phyloP scores from a whole-genome alignment of 805 yeast genomes.

The Clavispora carvajalis region DNA sequence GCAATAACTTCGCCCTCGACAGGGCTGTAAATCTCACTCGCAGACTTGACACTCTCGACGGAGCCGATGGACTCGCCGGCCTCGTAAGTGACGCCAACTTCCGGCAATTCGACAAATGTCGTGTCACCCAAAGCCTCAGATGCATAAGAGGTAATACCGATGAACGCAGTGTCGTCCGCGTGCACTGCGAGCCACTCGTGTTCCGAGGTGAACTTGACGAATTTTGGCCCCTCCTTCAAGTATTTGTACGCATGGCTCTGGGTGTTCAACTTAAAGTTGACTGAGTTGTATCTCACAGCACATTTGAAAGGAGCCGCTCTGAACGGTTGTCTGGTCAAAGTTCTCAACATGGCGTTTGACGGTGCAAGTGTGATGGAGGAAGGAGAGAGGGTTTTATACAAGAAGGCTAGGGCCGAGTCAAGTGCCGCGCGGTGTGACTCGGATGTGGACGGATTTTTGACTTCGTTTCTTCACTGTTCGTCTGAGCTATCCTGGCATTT shows the following conservation, averaged over 20 bases:
- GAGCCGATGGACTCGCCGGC: slow-evolving; percentile 85
- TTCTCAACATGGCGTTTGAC: slow-evolving; percentile 10
- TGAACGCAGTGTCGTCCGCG: slow-evolving; percentile 72
- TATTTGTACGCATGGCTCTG: slow-evolving; percentile 37
- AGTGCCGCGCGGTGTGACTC: neutral
- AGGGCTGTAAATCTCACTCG: slow-evolving; percentile 89
- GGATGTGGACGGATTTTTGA: neutral
- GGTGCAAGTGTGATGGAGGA: neutral
- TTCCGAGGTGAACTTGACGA: slow-evolving; percentile 70
- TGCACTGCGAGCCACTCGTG: slow-evolving; percentile 95
- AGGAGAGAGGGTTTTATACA: neutral
- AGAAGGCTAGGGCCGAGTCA: neutral
- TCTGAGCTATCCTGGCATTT: too few relatives aligned
- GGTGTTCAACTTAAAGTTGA: slow-evolving; percentile 31
- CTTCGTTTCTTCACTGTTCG: neutral
- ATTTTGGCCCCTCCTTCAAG: slow-evolving; percentile 37
- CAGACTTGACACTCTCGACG: slow-evolving; percentile 91
- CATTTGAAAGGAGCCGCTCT: slow-evolving; percentile 10
- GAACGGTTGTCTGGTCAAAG: slow-evolving; percentile 13
- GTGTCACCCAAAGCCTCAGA: slow-evolving; percentile 97
- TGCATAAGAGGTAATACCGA: slow-evolving; percentile 93
- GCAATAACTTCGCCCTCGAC: slow-evolving; percentile 72
- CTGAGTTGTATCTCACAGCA: slow-evolving; percentile 23
- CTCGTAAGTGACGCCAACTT: slow-evolving; percentile 53
- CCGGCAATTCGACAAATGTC: slow-evolving; percentile 88